Evolutionary conservation across 164 flowering plant species (phyloP).

Genomic region (Annona squamosa): DNA sequence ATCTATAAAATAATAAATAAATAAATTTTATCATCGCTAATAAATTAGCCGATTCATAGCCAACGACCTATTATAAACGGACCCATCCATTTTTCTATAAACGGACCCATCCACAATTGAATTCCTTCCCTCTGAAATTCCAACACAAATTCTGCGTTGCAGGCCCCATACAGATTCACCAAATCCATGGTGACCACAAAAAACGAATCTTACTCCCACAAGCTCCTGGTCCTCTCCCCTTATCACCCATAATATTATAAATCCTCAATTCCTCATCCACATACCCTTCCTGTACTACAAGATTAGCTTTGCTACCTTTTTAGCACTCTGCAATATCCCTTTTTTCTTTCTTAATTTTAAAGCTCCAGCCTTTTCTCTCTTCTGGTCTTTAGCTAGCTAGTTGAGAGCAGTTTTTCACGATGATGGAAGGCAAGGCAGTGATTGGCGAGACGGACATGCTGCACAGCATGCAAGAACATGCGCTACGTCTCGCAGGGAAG

Average conservation of each 20-base stretch:
- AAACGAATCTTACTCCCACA: neutral
- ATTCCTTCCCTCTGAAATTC: no score
- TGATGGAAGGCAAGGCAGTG: slow-evolving; percentile 32
- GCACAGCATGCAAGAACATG: slow-evolving; percentile 25
- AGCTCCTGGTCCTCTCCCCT: neutral
- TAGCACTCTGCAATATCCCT: no score
- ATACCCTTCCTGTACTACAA: neutral
- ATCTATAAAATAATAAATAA: no score
- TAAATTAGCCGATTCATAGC: no score
- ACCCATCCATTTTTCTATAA: no score
- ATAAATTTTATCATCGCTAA: no score
- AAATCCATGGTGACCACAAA: neutral
- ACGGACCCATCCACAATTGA: no score
- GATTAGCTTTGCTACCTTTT: no score
- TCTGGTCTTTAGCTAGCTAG: no score
- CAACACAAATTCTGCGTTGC: neutral
- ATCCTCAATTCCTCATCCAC: neutral
- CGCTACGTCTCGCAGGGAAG: slow-evolving; percentile 24
- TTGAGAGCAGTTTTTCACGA: neutral
- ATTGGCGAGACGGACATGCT: slow-evolving; percentile 30
- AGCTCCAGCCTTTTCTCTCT: no score
- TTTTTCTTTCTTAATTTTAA: no score
- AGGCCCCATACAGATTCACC: neutral
- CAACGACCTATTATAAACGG: no score
- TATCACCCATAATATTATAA: neutral